phyloP scores from a whole-genome alignment of 805 yeast genomes.

The Yarrowia divulgata region DNA sequence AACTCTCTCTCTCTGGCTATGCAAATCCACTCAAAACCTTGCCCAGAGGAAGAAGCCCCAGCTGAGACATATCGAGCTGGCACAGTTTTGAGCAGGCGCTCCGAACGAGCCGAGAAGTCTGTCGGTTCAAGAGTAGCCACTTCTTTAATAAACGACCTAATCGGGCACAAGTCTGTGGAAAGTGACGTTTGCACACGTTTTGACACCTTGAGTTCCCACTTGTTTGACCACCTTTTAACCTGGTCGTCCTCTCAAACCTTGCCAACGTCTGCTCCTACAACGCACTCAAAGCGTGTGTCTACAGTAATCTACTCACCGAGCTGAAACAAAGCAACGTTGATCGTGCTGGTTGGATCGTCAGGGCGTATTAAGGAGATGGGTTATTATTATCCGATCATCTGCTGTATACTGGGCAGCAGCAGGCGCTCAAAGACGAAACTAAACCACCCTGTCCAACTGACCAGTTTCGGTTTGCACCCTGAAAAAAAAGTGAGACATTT shows the following conservation, averaged over 20 bases:
- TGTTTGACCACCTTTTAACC: too few species aligned
- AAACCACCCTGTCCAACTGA: too few species aligned
- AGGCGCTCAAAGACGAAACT: too few species aligned
- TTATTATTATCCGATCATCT: background rate
- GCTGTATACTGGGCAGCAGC: too few species aligned
- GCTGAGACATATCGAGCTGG: background rate
- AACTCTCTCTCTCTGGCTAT: background rate
- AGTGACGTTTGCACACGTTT: too few species aligned
- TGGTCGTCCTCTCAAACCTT: background rate
- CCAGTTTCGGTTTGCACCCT: background rate
- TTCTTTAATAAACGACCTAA: too few species aligned
- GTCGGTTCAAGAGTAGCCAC: too few species aligned
- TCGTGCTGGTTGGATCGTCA: constrained; percentile 4
- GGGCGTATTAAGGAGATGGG: background rate
- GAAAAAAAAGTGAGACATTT: constrained; percentile 15
- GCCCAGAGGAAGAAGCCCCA: background rate
- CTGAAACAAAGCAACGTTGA: constrained; percentile 10
- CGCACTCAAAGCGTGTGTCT: background rate
- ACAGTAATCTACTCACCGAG: constrained; percentile 8
- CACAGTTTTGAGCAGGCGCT: too few species aligned
- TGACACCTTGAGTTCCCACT: too few species aligned
- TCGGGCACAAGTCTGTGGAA: too few species aligned
- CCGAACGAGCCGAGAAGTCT: too few species aligned
- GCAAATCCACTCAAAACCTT: constrained; percentile 10
- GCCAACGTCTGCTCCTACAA: background rate